Evolutionary conservation across 768 basidiomycete species (phyloP).

Genomic region (Aureoboletus auriporus): DNA sequence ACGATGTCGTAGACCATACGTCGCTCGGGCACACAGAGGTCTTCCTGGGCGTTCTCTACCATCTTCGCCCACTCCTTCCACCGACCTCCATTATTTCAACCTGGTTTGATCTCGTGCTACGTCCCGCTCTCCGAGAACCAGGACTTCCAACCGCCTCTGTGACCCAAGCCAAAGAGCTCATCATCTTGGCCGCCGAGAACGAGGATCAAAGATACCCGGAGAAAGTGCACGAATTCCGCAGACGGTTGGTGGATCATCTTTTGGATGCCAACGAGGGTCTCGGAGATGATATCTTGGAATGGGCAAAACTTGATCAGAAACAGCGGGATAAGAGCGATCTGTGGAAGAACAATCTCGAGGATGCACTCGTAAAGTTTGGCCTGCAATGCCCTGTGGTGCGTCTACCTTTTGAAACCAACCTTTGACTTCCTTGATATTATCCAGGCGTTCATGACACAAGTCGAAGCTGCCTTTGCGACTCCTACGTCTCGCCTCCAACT

Average conservation of each 20-base stretch:
- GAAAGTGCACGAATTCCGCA: slow-evolving; percentile 62
- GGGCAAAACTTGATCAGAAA: slow-evolving; percentile 60
- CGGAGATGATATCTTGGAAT: slow-evolving; percentile 69
- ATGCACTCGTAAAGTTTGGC: slow-evolving; percentile 65
- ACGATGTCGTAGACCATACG: slow-evolving; percentile 61
- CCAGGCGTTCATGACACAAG: slow-evolving; percentile 68
- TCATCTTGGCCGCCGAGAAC: slow-evolving; percentile 55
- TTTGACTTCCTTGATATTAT: slow-evolving; percentile 3
- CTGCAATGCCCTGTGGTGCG: slow-evolving; percentile 61
- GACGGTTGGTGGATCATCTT: slow-evolving; percentile 67
- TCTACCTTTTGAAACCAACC: slow-evolving; percentile 14
- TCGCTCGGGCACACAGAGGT: slow-evolving; percentile 59
- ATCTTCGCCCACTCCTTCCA: slow-evolving; percentile 58
- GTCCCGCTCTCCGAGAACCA: slow-evolving; percentile 74
- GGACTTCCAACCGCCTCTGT: slow-evolving; percentile 55
- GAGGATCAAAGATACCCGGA: slow-evolving; percentile 42
- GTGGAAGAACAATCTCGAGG: slow-evolving; percentile 81
- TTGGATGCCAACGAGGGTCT: slow-evolving; percentile 76
- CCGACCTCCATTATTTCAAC: slow-evolving; percentile 64
- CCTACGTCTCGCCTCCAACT: slow-evolving; percentile 68
- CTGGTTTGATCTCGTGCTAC: slow-evolving; percentile 80
- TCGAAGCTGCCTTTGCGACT: slow-evolving; percentile 56
- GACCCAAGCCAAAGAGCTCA: slow-evolving; percentile 67
- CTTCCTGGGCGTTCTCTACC: slow-evolving; percentile 63
- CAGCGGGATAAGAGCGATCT: slow-evolving; percentile 55